Evolutionary conservation across 495 filamentous ascomycete species (phyloP).

Genomic region (Penicillium ochrochloron): DNA sequence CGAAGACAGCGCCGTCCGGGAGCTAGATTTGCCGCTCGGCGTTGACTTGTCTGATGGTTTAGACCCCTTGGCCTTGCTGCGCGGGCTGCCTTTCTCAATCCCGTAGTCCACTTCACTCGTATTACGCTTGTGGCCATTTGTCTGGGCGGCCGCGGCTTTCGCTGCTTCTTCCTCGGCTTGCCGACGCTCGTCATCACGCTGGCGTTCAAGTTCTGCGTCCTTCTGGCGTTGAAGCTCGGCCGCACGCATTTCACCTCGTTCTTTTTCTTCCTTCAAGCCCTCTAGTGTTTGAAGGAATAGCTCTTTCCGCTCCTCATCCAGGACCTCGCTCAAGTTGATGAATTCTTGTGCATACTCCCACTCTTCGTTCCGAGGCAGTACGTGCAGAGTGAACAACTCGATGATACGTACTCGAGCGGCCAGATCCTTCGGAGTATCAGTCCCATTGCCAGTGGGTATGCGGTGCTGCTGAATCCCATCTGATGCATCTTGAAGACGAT

Average conservation of each 20-base stretch:
- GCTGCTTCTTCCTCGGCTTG: slow-evolving; percentile 63
- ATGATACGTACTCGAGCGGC: slow-evolving; percentile 81
- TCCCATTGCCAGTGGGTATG: slow-evolving; percentile 56
- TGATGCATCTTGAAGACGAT: slow-evolving; percentile 53
- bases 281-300: slow-evolving; percentile 75
- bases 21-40: slow-evolving; percentile 34
- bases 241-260: slow-evolving; percentile 72
- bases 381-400: slow-evolving; percentile 91
- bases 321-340: slow-evolving; percentile 77
- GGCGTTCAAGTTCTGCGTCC: slow-evolving; percentile 63
- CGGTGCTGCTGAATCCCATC: slow-evolving; percentile 28
- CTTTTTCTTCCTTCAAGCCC: slow-evolving; percentile 65
- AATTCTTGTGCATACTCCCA: slow-evolving; percentile 95
- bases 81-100: slow-evolving; percentile 51
- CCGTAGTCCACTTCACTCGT: slow-evolving; percentile 60
- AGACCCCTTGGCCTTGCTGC: slow-evolving; percentile 40
- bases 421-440: slow-evolving; percentile 78
- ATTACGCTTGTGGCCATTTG: slow-evolving; percentile 56
- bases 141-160: slow-evolving; percentile 40
- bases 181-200: slow-evolving; percentile 60
- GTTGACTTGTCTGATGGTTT: slow-evolving; percentile 36
- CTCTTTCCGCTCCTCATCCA: slow-evolving; percentile 92
- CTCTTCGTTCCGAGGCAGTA: slow-evolving; percentile 85
- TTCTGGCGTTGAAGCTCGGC: slow-evolving; percentile 62
- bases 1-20: slow-evolving; percentile 39